Evolutionary conservation across 1,284 basidiomycete genomes (phyloP).

Genomic region (Microbotryum intermedium): DNA sequence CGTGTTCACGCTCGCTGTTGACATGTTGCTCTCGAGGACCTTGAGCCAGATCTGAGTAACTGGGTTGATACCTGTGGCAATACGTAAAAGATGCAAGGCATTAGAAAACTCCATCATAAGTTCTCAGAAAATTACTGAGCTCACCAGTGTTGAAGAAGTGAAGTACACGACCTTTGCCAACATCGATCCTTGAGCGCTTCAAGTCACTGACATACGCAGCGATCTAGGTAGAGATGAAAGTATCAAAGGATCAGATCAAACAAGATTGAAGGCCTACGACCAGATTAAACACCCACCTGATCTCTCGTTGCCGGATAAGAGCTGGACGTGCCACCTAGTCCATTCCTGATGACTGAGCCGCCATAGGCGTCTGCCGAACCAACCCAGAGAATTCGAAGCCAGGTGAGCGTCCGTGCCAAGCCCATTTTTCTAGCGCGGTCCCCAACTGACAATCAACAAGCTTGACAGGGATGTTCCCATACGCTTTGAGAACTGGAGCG

Average conservation of each 20-base stretch:
- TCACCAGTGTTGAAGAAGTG: conserved; percentile 24
- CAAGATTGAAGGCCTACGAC: not conserved
- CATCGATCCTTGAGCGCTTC: not conserved
- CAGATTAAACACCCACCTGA: conserved; percentile 4
- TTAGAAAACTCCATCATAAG: not conserved
- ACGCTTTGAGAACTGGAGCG: conserved; percentile 1
- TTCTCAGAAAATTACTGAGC: too few species aligned
- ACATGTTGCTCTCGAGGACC: conserved; percentile 3
- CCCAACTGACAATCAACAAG: conserved; percentile 15
- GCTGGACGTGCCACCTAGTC: conserved; percentile 8
- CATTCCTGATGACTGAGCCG: conserved; percentile 21
- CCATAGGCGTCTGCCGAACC: conserved; percentile 23
- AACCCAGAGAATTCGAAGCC: not conserved
- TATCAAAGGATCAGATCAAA: not conserved
- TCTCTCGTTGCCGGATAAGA: conserved; percentile 13
- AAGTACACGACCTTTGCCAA: conserved; percentile 14
- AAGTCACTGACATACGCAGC: conserved; percentile 16
- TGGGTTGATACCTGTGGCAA: conserved; percentile 17
- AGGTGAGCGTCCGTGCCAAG: not conserved
- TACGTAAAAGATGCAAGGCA: not conserved
- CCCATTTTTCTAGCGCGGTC: not conserved
- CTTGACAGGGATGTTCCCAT: not conserved
- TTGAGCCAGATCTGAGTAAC: conserved; percentile 21
- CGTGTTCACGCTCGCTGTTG: not conserved
- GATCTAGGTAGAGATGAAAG: not conserved